Evolutionary conservation across 192 early-diverging fungal species (phyloP), one percentile per base, ranked within the genome.

Genomic region (Funneliformis mosseae): DNA sequence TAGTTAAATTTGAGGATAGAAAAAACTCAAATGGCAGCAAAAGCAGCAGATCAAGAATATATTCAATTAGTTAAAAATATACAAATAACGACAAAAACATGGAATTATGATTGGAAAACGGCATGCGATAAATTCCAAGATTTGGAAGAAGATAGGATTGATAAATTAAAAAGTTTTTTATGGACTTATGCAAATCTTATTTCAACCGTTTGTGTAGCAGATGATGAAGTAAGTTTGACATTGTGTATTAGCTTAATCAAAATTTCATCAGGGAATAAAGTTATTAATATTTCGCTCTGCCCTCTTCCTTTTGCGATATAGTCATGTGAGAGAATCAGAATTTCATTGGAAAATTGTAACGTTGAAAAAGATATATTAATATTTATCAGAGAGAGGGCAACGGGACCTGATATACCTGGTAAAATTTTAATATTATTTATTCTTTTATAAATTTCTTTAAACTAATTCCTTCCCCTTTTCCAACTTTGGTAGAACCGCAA

Each of bases 131-230:
- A 81, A 85, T 91, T 88, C 48, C 90, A 91, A 87, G 46, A 83
- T n/a, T 79, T 95, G 50, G 93, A 95, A 82, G 93, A 94, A 78
- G 88, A 94, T 75, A 84, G 93, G 43, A 84, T 95, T 8, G 92
- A 93, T 39, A 93, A 91, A 39, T 80, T 94, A 43, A 88, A 90
- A 66, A 90, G 86, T 3, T 81, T 81, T n/a, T 85, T 95, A 66
- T 92, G 91, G 88, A 86, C 87, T 12, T 95, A 92, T 78, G 89
- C 91, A 2, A 95, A 95, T 77, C 86, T 95, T 33, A 87, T 94
- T 8, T 92, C 92, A n/a, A 87, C 85, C 59, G 80, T 85, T n/a
- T 92, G 89, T 33, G 92, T 91, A 10, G 83, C 89, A 27, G 94
- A 95, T 64, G 92, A 93, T 78, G 93, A 94, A 84, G 89, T 89